Evolutionary conservation across 768 basidiomycete genomes (phyloP), one percentile per base, ranked within the genome.

Genomic region (Naganishia antarctica): DNA sequence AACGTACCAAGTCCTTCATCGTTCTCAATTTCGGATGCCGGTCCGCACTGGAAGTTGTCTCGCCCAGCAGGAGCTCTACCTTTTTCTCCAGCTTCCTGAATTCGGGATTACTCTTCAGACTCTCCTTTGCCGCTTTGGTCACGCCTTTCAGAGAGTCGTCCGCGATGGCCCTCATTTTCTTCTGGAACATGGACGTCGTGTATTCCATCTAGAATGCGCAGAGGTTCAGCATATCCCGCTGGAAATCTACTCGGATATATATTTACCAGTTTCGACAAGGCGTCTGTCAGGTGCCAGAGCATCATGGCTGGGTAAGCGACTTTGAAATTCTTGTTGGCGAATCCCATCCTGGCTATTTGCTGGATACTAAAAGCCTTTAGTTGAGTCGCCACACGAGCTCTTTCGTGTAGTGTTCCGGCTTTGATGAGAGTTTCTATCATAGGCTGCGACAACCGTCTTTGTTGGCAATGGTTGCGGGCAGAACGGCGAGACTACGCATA

Each of bases 181-280:
- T 84, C 74, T 89, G 83, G 70, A 90, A 93, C 83, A 90, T 87
- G 13, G 81, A 81, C 18, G 87, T 80, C 21, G 89, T 91, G 40
- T 87, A 88, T 73, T 94, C 90, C 68, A 90, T 80, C 92, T 94
- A 70, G 11, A 37, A 18, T 4, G 29, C 2, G 29, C 32, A n/a
- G 29, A 66, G 31, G 61, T 37, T 61, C 31, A 60, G 62, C 26
- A 45, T 49, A 21, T 4, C 8, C 9, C 9, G 4, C 1, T 4
- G 37, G 4, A 49, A 11, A 23, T 18, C 47, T 28, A n/a, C 11
- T 34, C 41, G 3, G 23, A 29, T n/a, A 18, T 46, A 16, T 5
- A 73, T 86, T 63, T 72, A 96, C 90, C 68, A 99, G 80, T 74
- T 97, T 91, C 0, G 85, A 83, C 89, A 96, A 90, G 0, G 86